Evolutionary conservation across 2,329 filamentous ascomycete genomes (phyloP).

Genomic region (Cladorrhinum sp.): DNA sequence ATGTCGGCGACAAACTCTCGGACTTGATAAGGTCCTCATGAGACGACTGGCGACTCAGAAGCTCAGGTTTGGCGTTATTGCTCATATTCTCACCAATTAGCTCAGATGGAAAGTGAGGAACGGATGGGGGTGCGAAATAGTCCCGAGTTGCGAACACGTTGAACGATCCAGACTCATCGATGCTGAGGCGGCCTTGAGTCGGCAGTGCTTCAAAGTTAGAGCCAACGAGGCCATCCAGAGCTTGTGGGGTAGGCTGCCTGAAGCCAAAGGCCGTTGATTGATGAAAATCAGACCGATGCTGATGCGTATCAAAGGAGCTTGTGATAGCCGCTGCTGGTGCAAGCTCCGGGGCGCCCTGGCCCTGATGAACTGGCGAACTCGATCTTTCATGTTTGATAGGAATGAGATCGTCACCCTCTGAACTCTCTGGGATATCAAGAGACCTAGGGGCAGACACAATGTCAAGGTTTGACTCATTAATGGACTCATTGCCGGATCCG

Average conservation of each 20-base stretch:
- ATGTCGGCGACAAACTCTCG: conserved; percentile 33
- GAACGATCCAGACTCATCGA: conserved; percentile 13
- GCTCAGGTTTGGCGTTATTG: conserved; percentile 5
- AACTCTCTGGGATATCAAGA: conserved; percentile 14
- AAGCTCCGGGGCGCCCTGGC: conserved; percentile 5
- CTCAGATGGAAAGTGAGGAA: conserved; percentile 24
- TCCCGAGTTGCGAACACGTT: conserved; percentile 19
- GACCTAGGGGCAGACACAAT: not conserved
- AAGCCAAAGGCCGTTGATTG: conserved; percentile 17
- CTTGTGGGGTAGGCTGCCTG: conserved; percentile 5
- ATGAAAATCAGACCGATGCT: conserved; percentile 16
- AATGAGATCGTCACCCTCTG: conserved; percentile 19
- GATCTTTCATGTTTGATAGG: conserved; percentile 15
- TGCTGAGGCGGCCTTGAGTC: conserved; percentile 9
- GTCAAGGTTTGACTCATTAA: not conserved
- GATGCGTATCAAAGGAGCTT: conserved; percentile 12
- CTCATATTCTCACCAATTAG: conserved; percentile 17
- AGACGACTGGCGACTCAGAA: conserved; percentile 13
- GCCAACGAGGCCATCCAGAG: conserved; percentile 5
- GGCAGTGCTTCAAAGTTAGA: conserved; percentile 9
- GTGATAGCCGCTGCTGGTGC: conserved; percentile 6
- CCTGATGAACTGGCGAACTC: conserved; percentile 2
- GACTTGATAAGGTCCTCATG: conserved; percentile 24
- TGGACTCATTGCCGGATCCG: conserved; percentile 12
- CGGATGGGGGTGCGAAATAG: conserved; percentile 19